Evolutionary conservation across 352 stramenopile species (phyloP).

Genomic region (Globisporangium irregulare): DNA sequence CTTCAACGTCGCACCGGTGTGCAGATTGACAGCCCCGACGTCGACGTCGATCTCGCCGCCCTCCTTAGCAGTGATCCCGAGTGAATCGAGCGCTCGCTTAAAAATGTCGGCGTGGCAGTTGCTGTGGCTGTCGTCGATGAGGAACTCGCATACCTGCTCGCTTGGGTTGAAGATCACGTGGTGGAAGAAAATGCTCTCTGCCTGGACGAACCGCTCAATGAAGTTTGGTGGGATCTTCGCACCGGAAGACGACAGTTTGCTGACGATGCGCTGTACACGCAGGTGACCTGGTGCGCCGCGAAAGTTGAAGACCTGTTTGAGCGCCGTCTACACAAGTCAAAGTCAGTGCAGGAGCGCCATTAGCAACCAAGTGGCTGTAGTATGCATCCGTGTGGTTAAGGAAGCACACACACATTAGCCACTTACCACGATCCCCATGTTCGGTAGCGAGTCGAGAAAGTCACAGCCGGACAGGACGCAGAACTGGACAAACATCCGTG

Average conservation of each 20-base stretch:
- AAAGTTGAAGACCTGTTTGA: constrained; percentile 76
- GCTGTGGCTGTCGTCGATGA: constrained; percentile 39
- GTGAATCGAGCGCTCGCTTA: constrained; percentile 29
- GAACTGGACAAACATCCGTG: constrained; percentile 79
- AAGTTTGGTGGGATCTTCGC: constrained; percentile 52
- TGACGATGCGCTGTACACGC: constrained; percentile 58
- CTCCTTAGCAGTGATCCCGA: constrained; percentile 28
- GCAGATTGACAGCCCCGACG: constrained; percentile 22
- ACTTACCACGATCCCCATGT: constrained; percentile 69
- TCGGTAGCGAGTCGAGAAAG: constrained; percentile 75
- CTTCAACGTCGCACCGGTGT: constrained; percentile 23
- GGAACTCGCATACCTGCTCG: constrained; percentile 42
- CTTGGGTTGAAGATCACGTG: constrained; percentile 69
- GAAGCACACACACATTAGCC: too few species aligned
- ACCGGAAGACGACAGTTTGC: constrained; percentile 48
- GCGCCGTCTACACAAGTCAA: constrained; percentile 40
- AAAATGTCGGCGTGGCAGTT: constrained; percentile 61
- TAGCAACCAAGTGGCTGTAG: too few species aligned
- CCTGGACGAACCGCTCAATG: constrained; percentile 48
- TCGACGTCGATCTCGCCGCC: constrained; percentile 5
- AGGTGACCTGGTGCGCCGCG: constrained; percentile 50
- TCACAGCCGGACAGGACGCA: constrained; percentile 72
- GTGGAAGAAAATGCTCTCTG: constrained; percentile 78
- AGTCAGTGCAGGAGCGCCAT: too few species aligned
- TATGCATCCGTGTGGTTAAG: too few species aligned